Conservation (phyloP, 306 rosid species). For the Lablab purpureus region DNA sequence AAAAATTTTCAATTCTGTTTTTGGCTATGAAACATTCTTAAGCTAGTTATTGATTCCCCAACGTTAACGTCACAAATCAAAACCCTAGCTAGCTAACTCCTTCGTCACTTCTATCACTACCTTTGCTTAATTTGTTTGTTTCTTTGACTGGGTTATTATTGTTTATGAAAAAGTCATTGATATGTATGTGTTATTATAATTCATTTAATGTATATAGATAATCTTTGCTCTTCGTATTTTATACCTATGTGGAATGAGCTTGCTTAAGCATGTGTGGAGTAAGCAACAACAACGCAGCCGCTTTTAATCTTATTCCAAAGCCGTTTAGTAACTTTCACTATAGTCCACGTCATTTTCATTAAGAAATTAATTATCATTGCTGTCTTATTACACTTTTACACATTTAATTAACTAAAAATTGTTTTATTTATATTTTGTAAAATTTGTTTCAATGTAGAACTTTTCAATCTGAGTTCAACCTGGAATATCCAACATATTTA, state of each 20-base stretch:
- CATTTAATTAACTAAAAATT: background rate
- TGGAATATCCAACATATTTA: too few relatives aligned
- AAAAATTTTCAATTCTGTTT: background rate
- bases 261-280: background rate
- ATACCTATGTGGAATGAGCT: background rate
- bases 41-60: background rate
- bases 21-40: conserved; percentile 13
- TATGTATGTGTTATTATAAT: background rate
- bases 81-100: background rate
- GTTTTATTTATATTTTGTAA: background rate
- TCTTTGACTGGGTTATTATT: conserved; percentile 3
- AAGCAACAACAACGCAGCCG: background rate
- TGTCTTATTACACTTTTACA: background rate
- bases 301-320: background rate
- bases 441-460: too few relatives aligned
- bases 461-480: too few relatives aligned
- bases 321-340: background rate
- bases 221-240: background rate
- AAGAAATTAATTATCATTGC: background rate
- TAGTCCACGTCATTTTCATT: background rate
- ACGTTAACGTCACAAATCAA: background rate
- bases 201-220: background rate
- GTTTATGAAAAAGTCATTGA: background rate
- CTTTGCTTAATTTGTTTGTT: background rate
- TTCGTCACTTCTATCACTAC: conserved; percentile 23